phyloP scores from a whole-genome alignment of 768 basidiomycete species.

The Galerina sulciceps region DNA sequence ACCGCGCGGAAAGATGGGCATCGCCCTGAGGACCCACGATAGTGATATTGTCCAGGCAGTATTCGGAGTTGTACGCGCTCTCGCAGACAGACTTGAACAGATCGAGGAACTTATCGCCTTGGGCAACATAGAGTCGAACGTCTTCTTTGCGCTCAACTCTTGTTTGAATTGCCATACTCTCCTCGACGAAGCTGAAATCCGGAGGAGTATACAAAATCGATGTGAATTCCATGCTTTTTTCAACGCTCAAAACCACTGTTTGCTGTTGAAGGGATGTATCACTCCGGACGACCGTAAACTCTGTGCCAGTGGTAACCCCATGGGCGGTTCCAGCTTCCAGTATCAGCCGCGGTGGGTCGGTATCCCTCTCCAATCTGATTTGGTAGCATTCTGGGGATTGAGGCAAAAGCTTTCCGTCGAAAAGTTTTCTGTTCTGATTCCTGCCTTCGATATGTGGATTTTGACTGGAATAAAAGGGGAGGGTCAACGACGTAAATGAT shows the following conservation, averaged over 20 bases:
- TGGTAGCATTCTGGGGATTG: neutral
- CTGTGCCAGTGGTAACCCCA: neutral
- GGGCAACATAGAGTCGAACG: neutral
- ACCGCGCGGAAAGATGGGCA: neutral
- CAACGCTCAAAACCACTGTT: neutral
- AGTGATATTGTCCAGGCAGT: neutral
- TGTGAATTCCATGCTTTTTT: neutral
- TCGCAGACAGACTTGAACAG: neutral
- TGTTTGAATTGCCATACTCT: neutral
- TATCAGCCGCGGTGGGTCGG: neutral
- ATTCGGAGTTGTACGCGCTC: neutral
- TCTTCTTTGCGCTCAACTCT: neutral
- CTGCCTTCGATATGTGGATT: slow-evolving; percentile 18
- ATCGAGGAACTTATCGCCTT: neutral
- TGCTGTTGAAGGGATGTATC: neutral
- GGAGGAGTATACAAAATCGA: neutral
- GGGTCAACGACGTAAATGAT: no score
- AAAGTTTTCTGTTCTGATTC: slow-evolving; percentile 3
- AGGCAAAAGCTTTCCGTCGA: neutral
- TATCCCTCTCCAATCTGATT: neutral
- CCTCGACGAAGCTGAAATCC: neutral
- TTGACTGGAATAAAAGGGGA: slow-evolving; percentile 6
- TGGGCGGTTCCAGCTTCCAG: slow-evolving; percentile 1
- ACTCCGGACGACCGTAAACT: neutral
- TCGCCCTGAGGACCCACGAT: neutral